phyloP scores from a whole-genome alignment of 2,329 filamentous ascomycete genomes.

The Scortechinia acanthostroma region DNA sequence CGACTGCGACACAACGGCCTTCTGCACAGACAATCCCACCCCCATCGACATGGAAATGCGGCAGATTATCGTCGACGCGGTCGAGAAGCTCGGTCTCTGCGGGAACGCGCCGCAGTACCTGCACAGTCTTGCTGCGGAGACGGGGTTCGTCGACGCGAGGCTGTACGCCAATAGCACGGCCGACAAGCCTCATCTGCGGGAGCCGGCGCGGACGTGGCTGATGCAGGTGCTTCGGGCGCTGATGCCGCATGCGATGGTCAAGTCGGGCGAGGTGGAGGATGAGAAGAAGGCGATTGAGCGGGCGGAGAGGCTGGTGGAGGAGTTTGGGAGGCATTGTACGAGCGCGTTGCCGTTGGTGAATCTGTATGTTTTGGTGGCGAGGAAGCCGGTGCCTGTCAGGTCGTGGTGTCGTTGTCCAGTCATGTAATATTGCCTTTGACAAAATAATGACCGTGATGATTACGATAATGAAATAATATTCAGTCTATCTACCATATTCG shows the following conservation, averaged over 20 bases:
- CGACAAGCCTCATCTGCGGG: not conserved
- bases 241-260: not conserved
- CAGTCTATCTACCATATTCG: constrained; percentile 76
- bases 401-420: too few species aligned
- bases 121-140: too few species aligned
- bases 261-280: not conserved
- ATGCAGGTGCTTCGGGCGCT: not conserved
- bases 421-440: not conserved
- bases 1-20: not conserved
- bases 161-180: too few species aligned
- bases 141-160: too few species aligned
- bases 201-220: not conserved
- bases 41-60: not conserved
- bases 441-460: too few species aligned
- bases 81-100: not conserved
- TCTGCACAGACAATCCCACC: not conserved
- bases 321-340: not conserved
- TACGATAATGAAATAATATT: not conserved
- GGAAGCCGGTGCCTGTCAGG: too few species aligned
- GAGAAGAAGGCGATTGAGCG: not conserved
- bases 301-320: not conserved
- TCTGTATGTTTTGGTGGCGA: not conserved
- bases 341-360: not conserved
- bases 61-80: not conserved
- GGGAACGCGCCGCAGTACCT: not conserved